These are phyloP conservation scores for Silene noctiflora DNA, from an alignment of 179 eudicot species.

Conservation along the genomic window DNA sequence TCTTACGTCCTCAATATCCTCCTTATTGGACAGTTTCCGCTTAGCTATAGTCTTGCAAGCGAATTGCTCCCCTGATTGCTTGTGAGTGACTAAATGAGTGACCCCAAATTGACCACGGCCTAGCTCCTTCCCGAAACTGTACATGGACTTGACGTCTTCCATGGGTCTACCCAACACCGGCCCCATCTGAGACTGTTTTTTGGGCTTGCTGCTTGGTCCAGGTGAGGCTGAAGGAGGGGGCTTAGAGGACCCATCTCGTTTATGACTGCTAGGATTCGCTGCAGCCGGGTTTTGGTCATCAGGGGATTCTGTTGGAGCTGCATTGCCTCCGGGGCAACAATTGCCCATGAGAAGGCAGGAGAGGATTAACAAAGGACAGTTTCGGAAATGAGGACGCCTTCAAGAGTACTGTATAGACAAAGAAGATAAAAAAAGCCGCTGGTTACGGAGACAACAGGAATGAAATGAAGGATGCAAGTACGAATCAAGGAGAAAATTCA, in stretches of 20 bases:
- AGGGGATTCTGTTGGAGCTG: conserved; percentile 28
- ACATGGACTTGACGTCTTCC: conserved; percentile 52
- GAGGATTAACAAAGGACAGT: conserved; percentile 1
- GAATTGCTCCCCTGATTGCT: conserved; percentile 54
- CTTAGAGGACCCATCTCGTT: conserved; percentile 19
- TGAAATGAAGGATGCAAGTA: conserved; percentile 12
- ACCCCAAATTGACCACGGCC: conserved; percentile 73
- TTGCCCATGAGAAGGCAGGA: conserved; percentile 47
- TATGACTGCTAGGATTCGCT: conserved; percentile 12
- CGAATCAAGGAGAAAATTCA: conserved; percentile 18
- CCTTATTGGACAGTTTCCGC: conserved; percentile 60
- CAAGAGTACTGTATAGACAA: not conserved
- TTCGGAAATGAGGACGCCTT: conserved; percentile 1
- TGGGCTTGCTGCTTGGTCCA: conserved; percentile 12
- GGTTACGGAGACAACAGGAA: conserved; percentile 18
- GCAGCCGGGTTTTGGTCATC: conserved; percentile 17
- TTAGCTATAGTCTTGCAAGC: conserved; percentile 71
- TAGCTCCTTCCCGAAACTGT: conserved; percentile 64
- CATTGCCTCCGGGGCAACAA: conserved; percentile 45
- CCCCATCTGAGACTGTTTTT: conserved; percentile 39
- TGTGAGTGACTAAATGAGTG: conserved; percentile 58
- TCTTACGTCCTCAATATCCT: conserved; percentile 68
- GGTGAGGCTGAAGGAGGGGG: conserved; percentile 28
- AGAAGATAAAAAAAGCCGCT: conserved; percentile 8
- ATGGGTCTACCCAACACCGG: conserved; percentile 61